Evolutionary conservation across 2,329 filamentous ascomycete species (phyloP).

Genomic region (Cladosporium halotolerans): DNA sequence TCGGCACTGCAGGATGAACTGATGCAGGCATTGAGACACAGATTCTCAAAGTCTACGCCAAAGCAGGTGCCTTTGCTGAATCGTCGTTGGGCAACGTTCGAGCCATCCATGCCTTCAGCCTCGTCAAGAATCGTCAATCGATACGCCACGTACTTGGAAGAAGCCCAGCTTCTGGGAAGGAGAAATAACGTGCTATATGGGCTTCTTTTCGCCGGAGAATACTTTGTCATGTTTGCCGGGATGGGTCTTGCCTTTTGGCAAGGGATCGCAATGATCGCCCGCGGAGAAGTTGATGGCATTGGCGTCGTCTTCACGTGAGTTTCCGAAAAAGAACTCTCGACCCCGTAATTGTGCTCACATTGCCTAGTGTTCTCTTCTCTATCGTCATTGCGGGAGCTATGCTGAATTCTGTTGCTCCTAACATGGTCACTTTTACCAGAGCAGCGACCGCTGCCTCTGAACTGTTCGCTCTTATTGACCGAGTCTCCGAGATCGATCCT

Average conservation of each 20-base stretch:
- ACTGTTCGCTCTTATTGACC: constrained; percentile 38
- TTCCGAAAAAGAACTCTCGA: not conserved
- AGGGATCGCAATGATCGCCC: constrained; percentile 33
- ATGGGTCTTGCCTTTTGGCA: constrained; percentile 40
- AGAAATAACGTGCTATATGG: constrained; percentile 40
- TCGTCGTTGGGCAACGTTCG: constrained; percentile 44
- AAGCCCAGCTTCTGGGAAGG: constrained; percentile 38
- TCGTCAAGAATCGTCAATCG: constrained; percentile 35
- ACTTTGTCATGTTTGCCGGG: constrained; percentile 37
- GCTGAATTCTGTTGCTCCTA: not conserved
- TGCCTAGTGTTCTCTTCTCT: not conserved
- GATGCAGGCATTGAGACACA: not conserved
- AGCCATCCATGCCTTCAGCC: constrained; percentile 47
- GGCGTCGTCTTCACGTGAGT: constrained; percentile 30
- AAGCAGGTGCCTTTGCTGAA: constrained; percentile 43
- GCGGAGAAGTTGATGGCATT: constrained; percentile 25
- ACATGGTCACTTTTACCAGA: constrained; percentile 29
- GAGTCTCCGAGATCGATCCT: constrained; percentile 35
- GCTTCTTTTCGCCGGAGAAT: constrained; percentile 37
- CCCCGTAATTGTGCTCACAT: not conserved
- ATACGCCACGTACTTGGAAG: constrained; percentile 38
- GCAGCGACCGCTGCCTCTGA: constrained; percentile 37
- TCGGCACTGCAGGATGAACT: not conserved
- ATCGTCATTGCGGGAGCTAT: not conserved
- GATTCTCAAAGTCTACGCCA: constrained; percentile 32